These are phyloP conservation scores for Boletus tylopilopsis DNA, from an alignment of 768 basidiomycete genomes.

Conservation along the genomic window DNA sequence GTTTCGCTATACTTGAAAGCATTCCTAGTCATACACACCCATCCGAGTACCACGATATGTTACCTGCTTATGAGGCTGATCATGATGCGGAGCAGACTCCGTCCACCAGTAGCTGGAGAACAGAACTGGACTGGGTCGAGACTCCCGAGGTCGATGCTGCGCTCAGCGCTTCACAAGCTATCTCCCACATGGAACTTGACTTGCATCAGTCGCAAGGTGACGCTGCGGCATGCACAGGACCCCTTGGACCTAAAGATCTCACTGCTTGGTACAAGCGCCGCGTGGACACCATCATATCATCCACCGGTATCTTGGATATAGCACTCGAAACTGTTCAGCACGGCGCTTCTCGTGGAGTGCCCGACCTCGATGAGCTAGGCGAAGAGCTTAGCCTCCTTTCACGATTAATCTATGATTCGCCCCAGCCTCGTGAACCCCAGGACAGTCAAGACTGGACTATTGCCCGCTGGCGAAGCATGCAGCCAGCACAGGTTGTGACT, in stretches of 20 bases:
- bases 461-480: slow-evolving; percentile 64
- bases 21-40: slow-evolving; percentile 76
- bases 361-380: slow-evolving; percentile 77
- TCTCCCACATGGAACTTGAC: slow-evolving; percentile 9
- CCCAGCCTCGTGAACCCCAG: slow-evolving; percentile 39
- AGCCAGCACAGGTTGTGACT: slow-evolving; percentile 57
- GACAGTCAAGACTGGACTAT: slow-evolving; percentile 72
- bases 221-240: slow-evolving; percentile 3
- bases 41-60: slow-evolving; percentile 52
- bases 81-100: slow-evolving; percentile 41
- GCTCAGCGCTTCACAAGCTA: slow-evolving; percentile 30
- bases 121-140: slow-evolving; percentile 59
- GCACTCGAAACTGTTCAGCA: slow-evolving; percentile 82
- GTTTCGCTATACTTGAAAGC: slow-evolving; percentile 64
- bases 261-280: slow-evolving; percentile 72
- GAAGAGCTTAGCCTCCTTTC: slow-evolving; percentile 90
- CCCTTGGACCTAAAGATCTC: slow-evolving; percentile 36
- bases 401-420: slow-evolving; percentile 81
- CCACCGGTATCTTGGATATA: slow-evolving; percentile 72
- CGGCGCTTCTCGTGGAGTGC: slow-evolving; percentile 76
- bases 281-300: slow-evolving; percentile 56
- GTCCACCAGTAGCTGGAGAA: slow-evolving; percentile 44
- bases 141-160: slow-evolving; percentile 38
- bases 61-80: slow-evolving; percentile 57
- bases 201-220: slow-evolving; percentile 9